phyloP scores from a whole-genome alignment of 2,329 filamentous ascomycete genomes.

The Daldinia eschscholtzii region DNA sequence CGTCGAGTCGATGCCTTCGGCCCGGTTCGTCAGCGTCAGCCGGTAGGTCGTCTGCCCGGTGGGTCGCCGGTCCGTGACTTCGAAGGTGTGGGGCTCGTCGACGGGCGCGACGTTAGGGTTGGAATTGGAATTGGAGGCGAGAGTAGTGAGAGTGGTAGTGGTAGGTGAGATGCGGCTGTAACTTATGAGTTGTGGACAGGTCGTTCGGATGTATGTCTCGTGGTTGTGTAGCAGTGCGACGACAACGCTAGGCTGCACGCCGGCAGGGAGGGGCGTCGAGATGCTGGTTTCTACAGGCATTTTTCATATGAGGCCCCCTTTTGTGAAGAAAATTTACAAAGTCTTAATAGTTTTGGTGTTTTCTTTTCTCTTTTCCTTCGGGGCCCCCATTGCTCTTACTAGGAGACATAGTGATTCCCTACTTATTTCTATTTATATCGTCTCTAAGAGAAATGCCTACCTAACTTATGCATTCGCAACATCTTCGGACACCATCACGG shows the following conservation, averaged over 20 bases:
- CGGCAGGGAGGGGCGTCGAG: slow-evolving; percentile 54
- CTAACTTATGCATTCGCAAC: neutral
- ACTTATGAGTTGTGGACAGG: slow-evolving; percentile 46
- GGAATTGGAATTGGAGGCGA: neutral
- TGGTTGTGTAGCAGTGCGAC: slow-evolving; percentile 60
- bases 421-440: neutral
- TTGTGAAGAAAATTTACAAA: neutral
- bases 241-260: slow-evolving; percentile 41
- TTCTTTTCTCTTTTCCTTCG: neutral
- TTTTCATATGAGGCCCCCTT: neutral
- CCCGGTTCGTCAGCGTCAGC: slow-evolving; percentile 48
- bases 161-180: slow-evolving; percentile 35
- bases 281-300: slow-evolving; percentile 56
- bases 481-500: neutral
- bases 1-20: slow-evolving; percentile 46
- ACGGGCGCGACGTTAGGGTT: neutral
- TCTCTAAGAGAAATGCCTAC: neutral
- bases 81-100: slow-evolving; percentile 43
- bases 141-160: neutral
- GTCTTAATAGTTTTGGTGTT: neutral
- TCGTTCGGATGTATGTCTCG: slow-evolving; percentile 54
- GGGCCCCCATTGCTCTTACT: neutral
- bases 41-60: slow-evolving; percentile 54
- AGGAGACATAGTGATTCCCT: neutral
- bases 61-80: slow-evolving; percentile 54